Base-by-base conservation (phyloP, 2,329 filamentous ascomycete genomes). In the Samsoniella hepiali region DNA sequence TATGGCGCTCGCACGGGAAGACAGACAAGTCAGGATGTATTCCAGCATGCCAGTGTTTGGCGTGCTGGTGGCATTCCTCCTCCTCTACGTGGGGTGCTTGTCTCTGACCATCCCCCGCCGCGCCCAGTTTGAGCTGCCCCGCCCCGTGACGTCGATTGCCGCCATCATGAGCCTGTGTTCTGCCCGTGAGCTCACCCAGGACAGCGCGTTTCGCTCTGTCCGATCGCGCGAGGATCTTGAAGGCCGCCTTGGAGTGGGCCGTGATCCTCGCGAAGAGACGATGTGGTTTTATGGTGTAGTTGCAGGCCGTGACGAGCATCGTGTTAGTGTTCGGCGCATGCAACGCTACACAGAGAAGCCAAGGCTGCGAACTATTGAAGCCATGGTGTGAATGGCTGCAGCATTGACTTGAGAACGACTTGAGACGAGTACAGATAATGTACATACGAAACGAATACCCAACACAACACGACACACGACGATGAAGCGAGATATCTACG, bases 111-210 rank as follows among this genome's bases (percentile, higher is more conserved):
- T 90, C 68, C 89, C 89, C 0, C 77, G 79, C 13, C 83, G 90
- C 15, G 77, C 79, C 49, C 79, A 82, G 45, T 85, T 88, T 67
- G 79, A 88, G 49, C 82, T 96, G 1, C 91, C 92, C 0, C 92
- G 96, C 72, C 82, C 82, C 5, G 87, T 91, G 47, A 84, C 82
- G 65, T 91, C 84, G 54, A 81, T 96, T 22, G 90, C 90, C 1
- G 91, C 93, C 72, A 81, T 93, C 29, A 83, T 96, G 68, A 89
- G 87, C 71, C 93, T 94, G 72, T 80, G 94, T 49, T 87, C 91
- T 64, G 88, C 88, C 68, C 88, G 88, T 50, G 88, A 89, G 31
- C 79, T 96, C 22, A 79, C 91, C 2, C 80, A 84, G 5, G 93
- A 97, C 70, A 82, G 87, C 10, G 84, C 89, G 0, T 94, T 97